Conservation (phyloP, 768 basidiomycete species). For the Pulveroboletus ravenelii region DNA sequence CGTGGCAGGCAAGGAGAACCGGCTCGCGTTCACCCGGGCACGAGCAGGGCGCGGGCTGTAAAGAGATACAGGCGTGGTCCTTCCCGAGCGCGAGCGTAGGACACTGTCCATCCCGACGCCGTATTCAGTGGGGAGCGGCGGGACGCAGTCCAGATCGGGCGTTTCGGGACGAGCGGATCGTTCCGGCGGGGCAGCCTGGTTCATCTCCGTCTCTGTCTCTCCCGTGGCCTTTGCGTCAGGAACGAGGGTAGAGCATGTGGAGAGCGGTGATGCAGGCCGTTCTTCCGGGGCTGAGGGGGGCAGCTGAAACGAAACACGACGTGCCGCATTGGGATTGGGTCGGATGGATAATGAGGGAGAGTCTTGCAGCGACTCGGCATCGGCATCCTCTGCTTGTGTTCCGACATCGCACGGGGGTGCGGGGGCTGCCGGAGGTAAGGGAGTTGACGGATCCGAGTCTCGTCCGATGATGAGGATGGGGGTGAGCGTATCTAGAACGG, state of each 20-base stretch:
- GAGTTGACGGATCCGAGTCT: background rate
- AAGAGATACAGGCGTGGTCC: slow-evolving; percentile 10
- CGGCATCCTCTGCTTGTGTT: background rate
- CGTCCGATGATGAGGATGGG: slow-evolving; percentile 15
- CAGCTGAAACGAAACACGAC: slow-evolving; percentile 9
- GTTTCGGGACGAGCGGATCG: background rate
- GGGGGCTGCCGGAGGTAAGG: background rate
- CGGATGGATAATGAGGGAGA: background rate
- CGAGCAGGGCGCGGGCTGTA: slow-evolving; percentile 6
- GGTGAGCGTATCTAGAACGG: background rate
- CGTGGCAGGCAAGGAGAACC: slow-evolving; percentile 18
- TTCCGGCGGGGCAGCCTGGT: background rate
- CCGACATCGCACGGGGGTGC: background rate
- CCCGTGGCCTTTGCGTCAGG: background rate
- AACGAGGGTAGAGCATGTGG: slow-evolving; percentile 17
- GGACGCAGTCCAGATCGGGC: background rate
- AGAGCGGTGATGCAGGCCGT: background rate
- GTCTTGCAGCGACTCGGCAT: background rate
- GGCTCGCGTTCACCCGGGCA: slow-evolving; percentile 2
- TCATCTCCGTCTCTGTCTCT: background rate
- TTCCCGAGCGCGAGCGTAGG: background rate
- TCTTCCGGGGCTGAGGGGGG: background rate
- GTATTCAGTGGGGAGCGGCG: background rate
- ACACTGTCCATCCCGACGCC: background rate
- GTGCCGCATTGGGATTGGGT: background rate